Percentiles rank a stretch among this genome's conserved stretches.
phyloP scores from a whole-genome alignment of 1,284 basidiomycete species.

The Ustilago cynodontis region DNA sequence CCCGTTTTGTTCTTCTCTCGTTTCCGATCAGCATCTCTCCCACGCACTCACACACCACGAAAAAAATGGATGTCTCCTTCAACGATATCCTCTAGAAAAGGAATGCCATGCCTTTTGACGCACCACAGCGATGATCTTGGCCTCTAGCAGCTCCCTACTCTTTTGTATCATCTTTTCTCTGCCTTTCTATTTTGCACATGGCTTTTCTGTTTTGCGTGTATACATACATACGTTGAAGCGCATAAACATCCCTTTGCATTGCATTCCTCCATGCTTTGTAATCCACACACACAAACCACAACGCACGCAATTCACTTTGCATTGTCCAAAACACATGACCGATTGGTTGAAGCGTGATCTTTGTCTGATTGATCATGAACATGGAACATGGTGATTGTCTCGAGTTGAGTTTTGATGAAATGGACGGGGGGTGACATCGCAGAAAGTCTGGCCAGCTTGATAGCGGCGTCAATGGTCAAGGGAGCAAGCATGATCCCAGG shows the following conservation, averaged over 20 bases:
- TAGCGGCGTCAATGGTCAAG: too few relatives aligned
- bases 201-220: slow-evolving; percentile 1
- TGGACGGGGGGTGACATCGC: too few relatives aligned
- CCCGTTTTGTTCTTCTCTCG: background rate
- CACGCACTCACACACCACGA: background rate
- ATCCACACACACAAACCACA: slow-evolving; percentile 6
- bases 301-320: slow-evolving; percentile 16
- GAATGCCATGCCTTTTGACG: background rate
- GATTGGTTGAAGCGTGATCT: background rate
- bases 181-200: slow-evolving; percentile 1
- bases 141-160: background rate
- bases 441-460: too few relatives aligned
- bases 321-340: slow-evolving; percentile 9
- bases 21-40: slow-evolving; percentile 16
- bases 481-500: too few relatives aligned
- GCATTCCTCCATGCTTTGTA: slow-evolving; percentile 3
- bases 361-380: background rate
- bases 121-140: slow-evolving; percentile 1
- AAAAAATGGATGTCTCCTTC: slow-evolving; percentile 1
- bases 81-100: background rate
- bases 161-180: slow-evolving; percentile 39
- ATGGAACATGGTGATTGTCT: background rate
- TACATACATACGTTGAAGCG: background rate
- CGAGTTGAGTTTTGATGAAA: background rate
- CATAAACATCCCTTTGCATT: background rate